A percentile compares a stretch with the other conserved stretches of the same genome.
Conservation (phyloP, 140 eudicot genomes). For the Cichorium intybus region DNA sequence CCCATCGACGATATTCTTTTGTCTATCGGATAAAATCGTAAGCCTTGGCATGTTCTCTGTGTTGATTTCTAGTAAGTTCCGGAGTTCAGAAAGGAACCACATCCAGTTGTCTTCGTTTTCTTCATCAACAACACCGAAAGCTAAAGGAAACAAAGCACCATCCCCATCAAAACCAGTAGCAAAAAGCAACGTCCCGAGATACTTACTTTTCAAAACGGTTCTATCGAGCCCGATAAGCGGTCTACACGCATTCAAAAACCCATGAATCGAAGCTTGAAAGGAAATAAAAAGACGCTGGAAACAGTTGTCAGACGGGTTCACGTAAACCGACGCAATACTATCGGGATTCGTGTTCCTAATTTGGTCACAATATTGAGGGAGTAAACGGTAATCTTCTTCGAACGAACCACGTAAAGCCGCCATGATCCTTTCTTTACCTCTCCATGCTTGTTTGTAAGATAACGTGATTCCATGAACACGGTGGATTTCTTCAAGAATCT, state of each 20-base stretch:
- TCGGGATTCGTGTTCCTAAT: conserved; percentile 65
- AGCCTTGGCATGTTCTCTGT: conserved; percentile 90
- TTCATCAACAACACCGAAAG: conserved; percentile 93
- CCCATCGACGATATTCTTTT: conserved; percentile 62
- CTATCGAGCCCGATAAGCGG: conserved; percentile 70
- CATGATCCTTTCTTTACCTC: conserved; percentile 85
- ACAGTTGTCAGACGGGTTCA: conserved; percentile 47
- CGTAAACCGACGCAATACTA: conserved; percentile 73
- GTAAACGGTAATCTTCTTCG: conserved; percentile 77
- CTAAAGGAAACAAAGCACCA: conserved; percentile 66
- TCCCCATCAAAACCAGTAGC: conserved; percentile 73
- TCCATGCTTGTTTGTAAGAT: conserved; percentile 91
- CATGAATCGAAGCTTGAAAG: conserved; percentile 72
- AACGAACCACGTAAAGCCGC: conserved; percentile 81
- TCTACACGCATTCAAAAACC: conserved; percentile 74
- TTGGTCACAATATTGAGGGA: conserved; percentile 72
- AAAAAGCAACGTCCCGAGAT: conserved; percentile 57
- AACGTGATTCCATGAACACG: conserved; percentile 73
- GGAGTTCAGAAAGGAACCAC: conserved; percentile 93
- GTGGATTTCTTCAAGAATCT: conserved; percentile 76
- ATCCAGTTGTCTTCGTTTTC: conserved; percentile 86
- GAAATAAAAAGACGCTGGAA: conserved; percentile 80
- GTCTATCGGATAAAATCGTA: conserved; percentile 80
- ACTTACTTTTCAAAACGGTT: conserved; percentile 54
- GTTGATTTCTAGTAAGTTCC: conserved; percentile 60